These are phyloP conservation scores for Cladorrhinum sp. DNA, from an alignment of 2,329 filamentous ascomycete species.

Conservation along the genomic window DNA sequence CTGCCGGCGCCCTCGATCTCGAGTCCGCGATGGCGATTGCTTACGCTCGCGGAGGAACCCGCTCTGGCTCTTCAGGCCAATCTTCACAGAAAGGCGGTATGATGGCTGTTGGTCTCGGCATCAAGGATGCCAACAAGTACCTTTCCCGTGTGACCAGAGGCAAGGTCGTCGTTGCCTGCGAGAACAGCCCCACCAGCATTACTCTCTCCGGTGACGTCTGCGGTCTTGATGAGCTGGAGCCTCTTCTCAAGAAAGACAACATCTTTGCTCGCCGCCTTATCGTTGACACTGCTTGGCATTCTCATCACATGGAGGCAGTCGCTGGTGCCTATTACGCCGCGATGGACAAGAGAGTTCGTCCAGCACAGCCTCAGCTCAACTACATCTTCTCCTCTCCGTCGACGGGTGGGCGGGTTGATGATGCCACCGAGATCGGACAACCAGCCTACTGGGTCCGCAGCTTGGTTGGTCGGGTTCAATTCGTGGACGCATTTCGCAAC, in stretches of 20 bases:
- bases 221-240: constrained; percentile 31
- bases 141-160: constrained; percentile 19
- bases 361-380: constrained; percentile 22
- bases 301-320: constrained; percentile 38
- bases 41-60: constrained; percentile 37
- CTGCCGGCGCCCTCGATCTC: constrained; percentile 30
- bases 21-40: constrained; percentile 38
- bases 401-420: constrained; percentile 23
- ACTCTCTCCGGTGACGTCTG: constrained; percentile 29
- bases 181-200: constrained; percentile 27
- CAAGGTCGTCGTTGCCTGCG: constrained; percentile 25
- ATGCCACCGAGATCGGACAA: constrained; percentile 19
- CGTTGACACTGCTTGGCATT: constrained; percentile 45
- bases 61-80: constrained; percentile 19
- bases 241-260: constrained; percentile 29
- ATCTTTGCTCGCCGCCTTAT: constrained; percentile 37
- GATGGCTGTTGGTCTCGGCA: constrained; percentile 25
- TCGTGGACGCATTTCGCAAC: constrained; percentile 30
- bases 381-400: constrained; percentile 28
- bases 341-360: constrained; percentile 25
- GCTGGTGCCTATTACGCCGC: constrained; percentile 33
- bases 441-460: constrained; percentile 27
- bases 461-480: constrained; percentile 37
- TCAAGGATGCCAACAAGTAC: constrained; percentile 18
- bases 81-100: constrained; percentile 23